phyloP scores from a whole-genome alignment of 306 rosid genomes.

The Cucumis sativus region DNA sequence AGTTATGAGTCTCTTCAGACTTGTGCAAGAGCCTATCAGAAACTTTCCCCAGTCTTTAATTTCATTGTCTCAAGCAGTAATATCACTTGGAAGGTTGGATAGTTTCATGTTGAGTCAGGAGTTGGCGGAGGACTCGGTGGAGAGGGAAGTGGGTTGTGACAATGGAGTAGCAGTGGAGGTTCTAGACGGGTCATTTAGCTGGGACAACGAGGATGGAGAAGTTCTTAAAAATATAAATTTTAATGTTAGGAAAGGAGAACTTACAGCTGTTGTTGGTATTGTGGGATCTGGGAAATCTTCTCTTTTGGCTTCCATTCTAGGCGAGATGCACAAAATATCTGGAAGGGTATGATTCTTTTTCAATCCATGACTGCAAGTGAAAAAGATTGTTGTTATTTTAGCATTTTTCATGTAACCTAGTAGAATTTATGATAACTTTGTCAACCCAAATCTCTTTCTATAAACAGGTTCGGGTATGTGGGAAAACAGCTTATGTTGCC shows the following conservation, averaged over 20 bases:
- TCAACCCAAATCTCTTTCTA: not conserved
- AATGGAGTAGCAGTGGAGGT: constrained; percentile 49
- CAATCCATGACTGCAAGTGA: not conserved
- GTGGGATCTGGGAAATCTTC: constrained; percentile 96
- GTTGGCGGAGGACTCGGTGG: constrained; percentile 34
- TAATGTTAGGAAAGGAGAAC: constrained; percentile 50
- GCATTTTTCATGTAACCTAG: not conserved
- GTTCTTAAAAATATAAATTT: constrained; percentile 56
- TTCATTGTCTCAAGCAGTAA: constrained; percentile 80
- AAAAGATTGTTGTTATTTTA: not conserved
- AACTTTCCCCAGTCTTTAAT: constrained; percentile 81
- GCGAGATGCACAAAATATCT: constrained; percentile 73
- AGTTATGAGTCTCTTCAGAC: constrained; percentile 63
- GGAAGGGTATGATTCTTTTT: constrained; percentile 54
- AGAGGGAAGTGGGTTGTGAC: constrained; percentile 44
- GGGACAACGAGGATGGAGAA: constrained; percentile 65
- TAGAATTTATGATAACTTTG: not conserved
- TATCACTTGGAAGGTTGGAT: constrained; percentile 79
- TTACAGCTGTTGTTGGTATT: constrained; percentile 82
- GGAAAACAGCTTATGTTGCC: constrained; percentile 80
- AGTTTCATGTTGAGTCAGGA: constrained; percentile 67
- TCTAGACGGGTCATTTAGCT: constrained; percentile 51
- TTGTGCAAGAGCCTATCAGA: constrained; percentile 93
- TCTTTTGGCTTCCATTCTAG: constrained; percentile 75
- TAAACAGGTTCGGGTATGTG: constrained; percentile 70